Evolutionary conservation across 805 yeast genomes (phyloP), one percentile per base, ranked within the genome.

Genomic region (Yarrowia alimentaria): DNA sequence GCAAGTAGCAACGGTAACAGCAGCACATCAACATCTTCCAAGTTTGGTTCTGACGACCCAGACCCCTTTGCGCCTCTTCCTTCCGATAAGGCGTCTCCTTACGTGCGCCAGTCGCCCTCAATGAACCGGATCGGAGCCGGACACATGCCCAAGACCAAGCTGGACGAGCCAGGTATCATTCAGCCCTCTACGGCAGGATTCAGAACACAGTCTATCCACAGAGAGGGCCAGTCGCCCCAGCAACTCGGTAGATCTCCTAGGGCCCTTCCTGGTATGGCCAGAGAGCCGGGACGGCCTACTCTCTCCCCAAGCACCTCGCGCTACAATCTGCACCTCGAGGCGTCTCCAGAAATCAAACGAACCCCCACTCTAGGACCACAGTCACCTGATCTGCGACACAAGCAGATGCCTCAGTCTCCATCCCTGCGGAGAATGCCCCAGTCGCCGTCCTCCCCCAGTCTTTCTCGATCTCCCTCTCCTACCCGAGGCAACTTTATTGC

Each of bases 401-500:
- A n/a, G n/a, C n/a, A n/a, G n/a, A n/a, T n/a, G n/a, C n/a, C n/a
- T n/a, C 29, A 22, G 13, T 35, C 33, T 20, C 18, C 19, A 20
- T 20, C 49, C 12, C 34, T 40, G 48, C 12, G 26, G 10, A 14
- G 29, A 20, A 30, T 32, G 3, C 35, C 35, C 1, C 35, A 43
- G 4, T 30, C 32, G 6, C 43, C 53, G 1, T 18, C 30, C 4
- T 35, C 35, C 35, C 53, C 25, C 14, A 35, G 11, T 13, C n/a
- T 26, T 21, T 22, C 45, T 22, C 43, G 55, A 18, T 48, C 58
- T 9, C 42, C 56, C 5, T 53, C 57, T 29, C 62, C 63, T 7
- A 35, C 60, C 6, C 29, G 56, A 29, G 63, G 61, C 8, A 54
- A 58, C 30, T 61, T 61, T 38, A 53, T 61, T 12, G 60, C 57